phyloP scores from a whole-genome alignment of 2,329 filamentous ascomycete species.

The Phyllosticta capitalensis region DNA sequence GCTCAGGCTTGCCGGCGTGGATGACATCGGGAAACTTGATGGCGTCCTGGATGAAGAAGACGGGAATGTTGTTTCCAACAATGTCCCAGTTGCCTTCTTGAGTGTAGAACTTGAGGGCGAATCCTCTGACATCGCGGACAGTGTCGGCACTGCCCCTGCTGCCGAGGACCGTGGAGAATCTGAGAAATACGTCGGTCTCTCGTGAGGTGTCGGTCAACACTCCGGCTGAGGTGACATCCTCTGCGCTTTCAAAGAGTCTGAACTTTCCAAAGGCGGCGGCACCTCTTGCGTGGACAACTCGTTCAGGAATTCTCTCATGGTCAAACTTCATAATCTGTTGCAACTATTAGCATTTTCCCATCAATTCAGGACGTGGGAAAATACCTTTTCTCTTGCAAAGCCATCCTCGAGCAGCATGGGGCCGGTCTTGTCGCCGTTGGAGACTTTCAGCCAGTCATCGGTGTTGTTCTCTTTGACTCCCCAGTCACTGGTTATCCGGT shows the following conservation, averaged over 20 bases:
- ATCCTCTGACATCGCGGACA: slow-evolving; percentile 73
- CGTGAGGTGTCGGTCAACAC: slow-evolving; percentile 60
- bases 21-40: slow-evolving; percentile 65
- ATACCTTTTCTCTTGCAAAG: slow-evolving; percentile 63
- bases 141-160: slow-evolving; percentile 70
- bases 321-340: slow-evolving; percentile 65
- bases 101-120: slow-evolving; percentile 70
- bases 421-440: slow-evolving; percentile 53
- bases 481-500: slow-evolving; percentile 64
- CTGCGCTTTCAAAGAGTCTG: slow-evolving; percentile 53
- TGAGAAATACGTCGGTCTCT: slow-evolving; percentile 57
- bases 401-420: slow-evolving; percentile 63
- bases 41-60: slow-evolving; percentile 68
- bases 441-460: slow-evolving; percentile 67
- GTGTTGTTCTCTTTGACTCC: slow-evolving; percentile 64
- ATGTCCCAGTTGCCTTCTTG: slow-evolving; percentile 70
- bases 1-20: slow-evolving; percentile 57
- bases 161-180: slow-evolving; percentile 71
- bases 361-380: slow-evolving; percentile 10
- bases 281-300: slow-evolving; percentile 58
- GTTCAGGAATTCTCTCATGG: slow-evolving; percentile 60
- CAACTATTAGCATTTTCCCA: neutral
- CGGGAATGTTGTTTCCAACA: slow-evolving; percentile 64
- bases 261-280: slow-evolving; percentile 58
- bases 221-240: slow-evolving; percentile 53